phyloP scores from a whole-genome alignment of 2,329 filamentous ascomycete species.

The Fusarium austroafricanum region DNA sequence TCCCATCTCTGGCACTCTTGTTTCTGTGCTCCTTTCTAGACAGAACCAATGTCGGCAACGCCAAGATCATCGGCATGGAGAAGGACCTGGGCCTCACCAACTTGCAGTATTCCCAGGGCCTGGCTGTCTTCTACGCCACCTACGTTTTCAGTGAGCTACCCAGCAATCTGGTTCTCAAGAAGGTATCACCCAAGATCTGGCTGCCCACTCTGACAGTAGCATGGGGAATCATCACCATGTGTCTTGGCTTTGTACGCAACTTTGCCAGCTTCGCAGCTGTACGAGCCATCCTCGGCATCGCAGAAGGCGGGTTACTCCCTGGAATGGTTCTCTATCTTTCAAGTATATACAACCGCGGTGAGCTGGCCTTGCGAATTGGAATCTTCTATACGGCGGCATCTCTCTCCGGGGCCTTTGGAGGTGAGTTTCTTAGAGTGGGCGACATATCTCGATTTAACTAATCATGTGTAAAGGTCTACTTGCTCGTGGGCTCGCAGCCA shows the following conservation, averaged over 20 bases:
- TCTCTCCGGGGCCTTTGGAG: constrained; percentile 52
- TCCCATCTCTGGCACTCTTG: not conserved
- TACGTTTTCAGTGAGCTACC: constrained; percentile 72
- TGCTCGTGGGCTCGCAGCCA: constrained; percentile 4
- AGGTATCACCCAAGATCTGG: constrained; percentile 69
- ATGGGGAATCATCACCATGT: constrained; percentile 71
- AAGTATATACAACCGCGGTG: constrained; percentile 68
- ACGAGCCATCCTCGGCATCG: constrained; percentile 46
- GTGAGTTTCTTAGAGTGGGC: not conserved
- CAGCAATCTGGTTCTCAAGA: constrained; percentile 72
- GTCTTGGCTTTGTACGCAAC: constrained; percentile 64
- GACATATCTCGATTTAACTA: not conserved
- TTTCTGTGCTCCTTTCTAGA: constrained; percentile 56
- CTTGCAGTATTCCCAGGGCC: constrained; percentile 71
- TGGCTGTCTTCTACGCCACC: constrained; percentile 73
- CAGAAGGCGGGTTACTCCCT: constrained; percentile 51
- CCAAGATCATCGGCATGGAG: constrained; percentile 72
- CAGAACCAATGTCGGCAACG: constrained; percentile 79
- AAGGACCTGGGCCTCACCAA: constrained; percentile 67
- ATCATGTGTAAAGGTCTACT: not conserved
- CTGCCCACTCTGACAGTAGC: constrained; percentile 65
- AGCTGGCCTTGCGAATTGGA: constrained; percentile 72
- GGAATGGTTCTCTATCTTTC: constrained; percentile 77
- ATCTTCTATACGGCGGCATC: constrained; percentile 70
- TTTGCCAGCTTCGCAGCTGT: constrained; percentile 68